Evolutionary conservation across 495 filamentous ascomycete genomes (phyloP).

Genomic region (Penicillium mononematosum): DNA sequence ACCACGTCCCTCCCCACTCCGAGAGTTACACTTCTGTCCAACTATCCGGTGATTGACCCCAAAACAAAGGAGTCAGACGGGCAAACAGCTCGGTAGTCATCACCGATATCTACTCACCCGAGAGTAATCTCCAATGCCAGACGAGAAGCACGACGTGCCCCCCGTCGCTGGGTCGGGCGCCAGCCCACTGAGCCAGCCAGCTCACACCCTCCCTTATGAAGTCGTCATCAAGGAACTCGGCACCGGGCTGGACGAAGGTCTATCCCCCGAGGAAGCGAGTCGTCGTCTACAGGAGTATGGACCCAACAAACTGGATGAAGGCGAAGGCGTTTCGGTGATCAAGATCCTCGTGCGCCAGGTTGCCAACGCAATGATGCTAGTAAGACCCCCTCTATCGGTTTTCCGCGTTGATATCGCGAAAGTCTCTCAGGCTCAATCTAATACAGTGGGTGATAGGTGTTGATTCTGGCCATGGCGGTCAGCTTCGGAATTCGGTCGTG

Average conservation of each 20-base stretch:
- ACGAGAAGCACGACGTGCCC: conserved; percentile 3
- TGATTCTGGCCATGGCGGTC: conserved; percentile 64
- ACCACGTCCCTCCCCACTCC: not conserved
- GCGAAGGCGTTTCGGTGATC: conserved; percentile 44
- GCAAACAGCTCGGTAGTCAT: not conserved
- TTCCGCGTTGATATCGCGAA: not conserved
- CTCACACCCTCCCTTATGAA: conserved; percentile 55
- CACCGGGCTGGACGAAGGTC: conserved; percentile 53
- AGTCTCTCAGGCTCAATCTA: conserved; percentile 26
- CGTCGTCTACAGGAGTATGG: conserved; percentile 51
- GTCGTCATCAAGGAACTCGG: conserved; percentile 53
- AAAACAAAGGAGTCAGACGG: not conserved
- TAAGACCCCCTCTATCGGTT: conserved; percentile 18
- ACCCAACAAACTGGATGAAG: conserved; percentile 54
- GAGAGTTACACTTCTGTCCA: not conserved
- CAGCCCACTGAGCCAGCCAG: conserved; percentile 49
- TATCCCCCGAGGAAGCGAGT: conserved; percentile 53
- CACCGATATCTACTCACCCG: not conserved
- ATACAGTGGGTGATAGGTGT: conserved; percentile 41
- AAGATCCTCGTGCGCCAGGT: conserved; percentile 54
- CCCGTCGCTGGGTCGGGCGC: conserved; percentile 5
- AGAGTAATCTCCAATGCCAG: conserved; percentile 5
- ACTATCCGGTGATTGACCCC: not conserved
- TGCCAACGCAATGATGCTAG: conserved; percentile 59
- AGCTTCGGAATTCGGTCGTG: conserved; percentile 63